phyloP scores from a whole-genome alignment of 305 asterid genomes.

The Solanum hybrid region DNA sequence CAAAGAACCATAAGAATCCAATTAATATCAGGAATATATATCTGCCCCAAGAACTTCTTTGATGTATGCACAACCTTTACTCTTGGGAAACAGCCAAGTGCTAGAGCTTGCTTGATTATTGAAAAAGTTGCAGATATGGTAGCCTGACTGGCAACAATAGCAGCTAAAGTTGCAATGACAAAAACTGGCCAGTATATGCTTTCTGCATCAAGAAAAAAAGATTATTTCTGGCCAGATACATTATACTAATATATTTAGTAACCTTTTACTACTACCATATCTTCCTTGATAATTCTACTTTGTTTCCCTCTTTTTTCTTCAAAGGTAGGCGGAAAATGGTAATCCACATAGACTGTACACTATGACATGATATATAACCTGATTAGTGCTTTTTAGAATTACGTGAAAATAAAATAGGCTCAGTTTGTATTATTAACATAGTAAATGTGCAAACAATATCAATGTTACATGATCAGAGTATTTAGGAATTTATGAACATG shows the following conservation, averaged over 20 bases:
- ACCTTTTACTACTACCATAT: background rate
- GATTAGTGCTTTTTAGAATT: background rate
- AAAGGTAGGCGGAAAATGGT: background rate
- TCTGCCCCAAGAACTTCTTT: slow-evolving; percentile 84
- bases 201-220: slow-evolving; percentile 5
- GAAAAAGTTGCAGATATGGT: slow-evolving; percentile 83
- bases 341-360: background rate
- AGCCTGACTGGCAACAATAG: slow-evolving; percentile 22
- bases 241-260: background rate
- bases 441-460: background rate
- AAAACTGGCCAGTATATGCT: slow-evolving; percentile 21
- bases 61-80: slow-evolving; percentile 95
- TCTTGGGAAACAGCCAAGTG: slow-evolving; percentile 92
- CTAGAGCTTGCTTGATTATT: slow-evolving; percentile 92
- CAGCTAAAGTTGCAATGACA: slow-evolving; percentile 19
- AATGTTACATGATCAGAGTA: background rate
- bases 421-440: background rate
- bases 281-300: background rate
- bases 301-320: background rate
- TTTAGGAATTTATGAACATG: background rate
- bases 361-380: background rate
- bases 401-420: background rate
- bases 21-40: slow-evolving; percentile 73
- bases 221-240: background rate
- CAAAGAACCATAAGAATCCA: slow-evolving; percentile 24